phyloP scores from a whole-genome alignment of 352 stramenopile species.

The Plasmopara halstedii region DNA sequence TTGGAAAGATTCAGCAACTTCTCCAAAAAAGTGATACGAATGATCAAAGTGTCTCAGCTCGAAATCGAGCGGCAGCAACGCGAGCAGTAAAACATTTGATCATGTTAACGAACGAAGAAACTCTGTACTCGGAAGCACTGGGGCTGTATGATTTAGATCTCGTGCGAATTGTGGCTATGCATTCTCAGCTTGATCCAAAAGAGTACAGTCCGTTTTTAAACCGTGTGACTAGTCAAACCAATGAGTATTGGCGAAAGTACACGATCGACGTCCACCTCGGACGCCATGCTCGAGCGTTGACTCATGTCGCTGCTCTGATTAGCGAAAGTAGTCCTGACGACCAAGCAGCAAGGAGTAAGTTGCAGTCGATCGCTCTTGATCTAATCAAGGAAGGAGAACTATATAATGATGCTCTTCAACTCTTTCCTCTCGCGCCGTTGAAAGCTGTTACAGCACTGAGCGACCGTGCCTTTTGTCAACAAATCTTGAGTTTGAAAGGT shows the following conservation, averaged over 20 bases:
- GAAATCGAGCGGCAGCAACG: slow-evolving; percentile 20
- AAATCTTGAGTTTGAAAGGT: slow-evolving; percentile 45
- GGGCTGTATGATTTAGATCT: slow-evolving; percentile 61
- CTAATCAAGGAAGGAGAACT: slow-evolving; percentile 39
- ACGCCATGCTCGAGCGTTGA: slow-evolving; percentile 35
- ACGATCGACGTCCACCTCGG: slow-evolving; percentile 49
- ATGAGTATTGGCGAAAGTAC: slow-evolving; percentile 41
- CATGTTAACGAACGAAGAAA: slow-evolving; percentile 60
- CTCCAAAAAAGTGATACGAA: slow-evolving; percentile 7
- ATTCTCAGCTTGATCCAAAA: slow-evolving; percentile 63
- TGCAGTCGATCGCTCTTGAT: slow-evolving; percentile 20
- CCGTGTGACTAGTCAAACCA: slow-evolving; percentile 27
- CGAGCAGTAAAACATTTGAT: slow-evolving; percentile 67
- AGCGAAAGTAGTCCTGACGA: slow-evolving; percentile 7
- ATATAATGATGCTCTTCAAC: slow-evolving; percentile 38
- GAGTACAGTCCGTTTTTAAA: slow-evolving; percentile 64
- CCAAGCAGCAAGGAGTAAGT: slow-evolving; percentile 18
- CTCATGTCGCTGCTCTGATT: slow-evolving; percentile 33
- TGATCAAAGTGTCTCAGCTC: background rate
- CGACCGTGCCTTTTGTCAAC: slow-evolving; percentile 20
- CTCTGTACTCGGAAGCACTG: slow-evolving; percentile 55
- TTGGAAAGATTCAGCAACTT: slow-evolving; percentile 33
- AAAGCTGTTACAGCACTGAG: slow-evolving; percentile 6
- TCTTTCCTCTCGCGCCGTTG: slow-evolving; percentile 20
- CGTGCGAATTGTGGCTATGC: slow-evolving; percentile 47